Percentiles rank a stretch among this genome's conserved stretches.
Conservation (phyloP, 352 stramenopile genomes). For the Phytopythium mirpurense region DNA sequence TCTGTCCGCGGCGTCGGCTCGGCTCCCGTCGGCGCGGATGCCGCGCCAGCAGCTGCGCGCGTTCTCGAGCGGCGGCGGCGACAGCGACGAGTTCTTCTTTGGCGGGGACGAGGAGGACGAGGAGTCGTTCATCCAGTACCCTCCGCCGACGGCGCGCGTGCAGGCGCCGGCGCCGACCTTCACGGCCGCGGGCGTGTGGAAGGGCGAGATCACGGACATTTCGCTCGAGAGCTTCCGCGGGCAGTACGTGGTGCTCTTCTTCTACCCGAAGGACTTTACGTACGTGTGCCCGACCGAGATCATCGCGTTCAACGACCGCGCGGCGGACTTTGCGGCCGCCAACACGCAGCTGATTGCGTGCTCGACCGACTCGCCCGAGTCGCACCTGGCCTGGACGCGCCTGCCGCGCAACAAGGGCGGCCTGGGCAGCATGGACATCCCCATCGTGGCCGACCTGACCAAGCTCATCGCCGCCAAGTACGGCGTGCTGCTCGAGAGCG, state of each 20-base stretch:
- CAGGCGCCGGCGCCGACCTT: constrained; percentile 67
- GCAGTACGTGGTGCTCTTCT: constrained; percentile 90
- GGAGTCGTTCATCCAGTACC: constrained; percentile 81
- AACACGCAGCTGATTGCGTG: constrained; percentile 87
- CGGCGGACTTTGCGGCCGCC: constrained; percentile 75
- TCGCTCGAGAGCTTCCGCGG: constrained; percentile 80
- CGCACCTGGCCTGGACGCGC: constrained; percentile 88
- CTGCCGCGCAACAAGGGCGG: constrained; percentile 88
- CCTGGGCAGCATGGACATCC: constrained; percentile 91
- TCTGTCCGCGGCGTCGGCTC: constrained; percentile 7
- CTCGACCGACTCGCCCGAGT: constrained; percentile 89
- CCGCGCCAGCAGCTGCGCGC: constrained; percentile 14
- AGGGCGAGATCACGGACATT: constrained; percentile 82
- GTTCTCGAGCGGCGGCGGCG: constrained; percentile 35
- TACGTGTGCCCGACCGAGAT: constrained; percentile 91
- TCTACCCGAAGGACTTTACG: constrained; percentile 91
- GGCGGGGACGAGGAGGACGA: constrained; percentile 63
- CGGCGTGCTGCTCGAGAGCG: constrained; percentile 84
- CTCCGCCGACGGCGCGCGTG: constrained; percentile 45
- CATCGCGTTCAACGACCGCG: constrained; percentile 87
- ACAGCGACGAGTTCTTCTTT: constrained; percentile 58
- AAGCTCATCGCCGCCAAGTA: constrained; percentile 91
- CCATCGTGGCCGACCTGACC: constrained; percentile 91
- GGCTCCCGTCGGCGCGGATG: neutral
- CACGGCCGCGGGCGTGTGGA: constrained; percentile 63